These are phyloP conservation scores for Aspergillus sp. DNA, from an alignment of 2,329 filamentous ascomycete species.

Conservation along the genomic window DNA sequence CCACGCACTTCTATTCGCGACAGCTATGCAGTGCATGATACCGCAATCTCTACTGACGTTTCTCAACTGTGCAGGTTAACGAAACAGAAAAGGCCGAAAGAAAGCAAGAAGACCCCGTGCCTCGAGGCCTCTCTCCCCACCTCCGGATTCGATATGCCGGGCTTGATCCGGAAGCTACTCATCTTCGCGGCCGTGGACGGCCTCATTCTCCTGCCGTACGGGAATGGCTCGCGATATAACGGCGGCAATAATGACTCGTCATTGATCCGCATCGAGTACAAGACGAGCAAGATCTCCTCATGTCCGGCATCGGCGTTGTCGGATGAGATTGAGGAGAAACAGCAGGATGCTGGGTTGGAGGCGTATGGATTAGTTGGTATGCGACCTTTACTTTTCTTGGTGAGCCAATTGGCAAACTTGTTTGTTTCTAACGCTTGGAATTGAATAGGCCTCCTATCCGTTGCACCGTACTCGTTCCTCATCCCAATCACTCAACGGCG, in stretches of 20 bases:
- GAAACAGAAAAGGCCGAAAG: not conserved
- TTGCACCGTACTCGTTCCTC: slow-evolving; percentile 75
- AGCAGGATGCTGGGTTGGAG: slow-evolving; percentile 38
- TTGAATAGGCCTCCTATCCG: slow-evolving; percentile 66
- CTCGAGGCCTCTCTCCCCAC: slow-evolving; percentile 2
- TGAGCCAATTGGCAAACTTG: not conserved
- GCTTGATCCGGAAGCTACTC: slow-evolving; percentile 69
- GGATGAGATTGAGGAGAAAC: slow-evolving; percentile 17
- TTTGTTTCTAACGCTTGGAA: not conserved
- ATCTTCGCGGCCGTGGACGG: slow-evolving; percentile 78
- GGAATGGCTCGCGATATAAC: slow-evolving; percentile 39
- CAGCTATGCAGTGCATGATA: not conserved
- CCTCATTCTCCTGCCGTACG: slow-evolving; percentile 68
- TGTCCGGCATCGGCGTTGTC: slow-evolving; percentile 28
- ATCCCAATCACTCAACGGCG: slow-evolving; percentile 79
- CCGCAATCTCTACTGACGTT: not conserved
- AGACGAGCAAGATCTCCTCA: slow-evolving; percentile 47
- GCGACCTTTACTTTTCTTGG: not conserved
- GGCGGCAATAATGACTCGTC: slow-evolving; percentile 46
- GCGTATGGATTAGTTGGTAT: slow-evolving; percentile 53
- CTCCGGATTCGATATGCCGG: slow-evolving; percentile 53
- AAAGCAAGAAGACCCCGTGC: not conserved
- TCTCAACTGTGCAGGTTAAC: not conserved
- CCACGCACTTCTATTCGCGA: not conserved
- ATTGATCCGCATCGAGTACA: slow-evolving; percentile 65